Conservation (phyloP, 345 rosid genomes). For the Geranium rotundifolium region DNA sequence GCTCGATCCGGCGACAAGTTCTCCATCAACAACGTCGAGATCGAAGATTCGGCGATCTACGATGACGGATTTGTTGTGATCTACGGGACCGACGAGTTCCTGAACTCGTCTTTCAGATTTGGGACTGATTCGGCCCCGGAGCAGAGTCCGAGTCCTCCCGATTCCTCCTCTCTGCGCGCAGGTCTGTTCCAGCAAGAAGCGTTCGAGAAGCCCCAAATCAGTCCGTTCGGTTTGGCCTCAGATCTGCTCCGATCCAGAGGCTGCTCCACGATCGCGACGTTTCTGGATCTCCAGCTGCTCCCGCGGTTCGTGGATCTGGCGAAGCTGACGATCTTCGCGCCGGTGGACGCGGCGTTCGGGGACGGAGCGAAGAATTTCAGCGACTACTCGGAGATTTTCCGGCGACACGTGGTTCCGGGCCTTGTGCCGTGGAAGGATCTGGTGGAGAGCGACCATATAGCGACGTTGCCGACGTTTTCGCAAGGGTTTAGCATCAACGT, state of each 20-base stretch:
- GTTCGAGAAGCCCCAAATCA: background rate
- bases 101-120: constrained; percentile 16
- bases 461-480: constrained; percentile 14
- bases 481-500: constrained; percentile 21
- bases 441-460: constrained; percentile 12
- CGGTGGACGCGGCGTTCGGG: constrained; percentile 20
- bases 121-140: background rate
- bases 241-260: constrained; percentile 24
- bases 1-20: constrained; percentile 4
- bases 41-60: constrained; percentile 18
- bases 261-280: constrained; percentile 30
- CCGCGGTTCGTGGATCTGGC: constrained; percentile 13
- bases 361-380: constrained; percentile 9
- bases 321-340: constrained; percentile 33
- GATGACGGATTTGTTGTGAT: constrained; percentile 29
- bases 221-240: constrained; percentile 12
- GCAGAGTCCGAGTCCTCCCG: constrained; percentile 1
- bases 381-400: constrained; percentile 17
- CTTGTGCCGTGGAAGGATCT: constrained; percentile 25
- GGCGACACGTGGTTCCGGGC: constrained; percentile 27
- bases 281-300: constrained; percentile 32
- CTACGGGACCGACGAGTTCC: constrained; percentile 23
- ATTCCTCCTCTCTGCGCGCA: background rate
- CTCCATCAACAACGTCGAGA: constrained; percentile 20
- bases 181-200: background rate